Base-by-base conservation (phyloP, 345 rosid genomes). In the Erucastrum elatum region DNA sequence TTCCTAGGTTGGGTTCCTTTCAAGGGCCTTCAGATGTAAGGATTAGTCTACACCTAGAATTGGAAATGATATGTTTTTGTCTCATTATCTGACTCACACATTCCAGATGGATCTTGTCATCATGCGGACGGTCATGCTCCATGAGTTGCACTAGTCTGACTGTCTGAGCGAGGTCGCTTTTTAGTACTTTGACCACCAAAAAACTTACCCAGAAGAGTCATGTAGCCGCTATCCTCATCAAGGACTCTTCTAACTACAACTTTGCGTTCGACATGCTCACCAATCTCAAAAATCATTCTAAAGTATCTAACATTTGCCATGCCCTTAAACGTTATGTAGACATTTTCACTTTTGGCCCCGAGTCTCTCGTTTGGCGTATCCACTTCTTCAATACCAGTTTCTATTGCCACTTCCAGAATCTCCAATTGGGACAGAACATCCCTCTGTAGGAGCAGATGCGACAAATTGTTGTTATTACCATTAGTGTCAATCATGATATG, bases 341-440 rank as follows among this genome's bases (percentile, higher is more conserved):
- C 62, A 35, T 6, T 3, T 34, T 11, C 65, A 71, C 10, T 58
- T 25, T 15, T 58, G 51, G 65, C 34, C 13, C 1, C 21, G 34
- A 58, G 53, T 35, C 34, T 56, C 64, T 33, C 51, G 53, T 25
- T 33, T 0, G 41, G 27, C 0, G 41, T 41, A 4, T 49, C 17
- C 17, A 49, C 16, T 5, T 33, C 16, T 37, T 39, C 53, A 1
- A 2, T 12, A 37, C 16, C 3, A 66, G 69, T 66, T 66, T 66
- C 70, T 10, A 37, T 66, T 7, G 30, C 70, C 53, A 66, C 70
- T 66, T 21, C 39, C 31, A 66, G 2, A 39, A 66, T 66, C 70
- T 66, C 10, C 53, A 66, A 37, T 13, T 37, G 6, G 9, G 31
- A 66, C 1, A 17, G 3, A 17, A 16, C 15, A 2, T 64, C 44